A percentile compares a stretch with the other conserved stretches of the same genome.
phyloP scores from a whole-genome alignment of 805 yeast genomes.

The Clavispora asparagi region DNA sequence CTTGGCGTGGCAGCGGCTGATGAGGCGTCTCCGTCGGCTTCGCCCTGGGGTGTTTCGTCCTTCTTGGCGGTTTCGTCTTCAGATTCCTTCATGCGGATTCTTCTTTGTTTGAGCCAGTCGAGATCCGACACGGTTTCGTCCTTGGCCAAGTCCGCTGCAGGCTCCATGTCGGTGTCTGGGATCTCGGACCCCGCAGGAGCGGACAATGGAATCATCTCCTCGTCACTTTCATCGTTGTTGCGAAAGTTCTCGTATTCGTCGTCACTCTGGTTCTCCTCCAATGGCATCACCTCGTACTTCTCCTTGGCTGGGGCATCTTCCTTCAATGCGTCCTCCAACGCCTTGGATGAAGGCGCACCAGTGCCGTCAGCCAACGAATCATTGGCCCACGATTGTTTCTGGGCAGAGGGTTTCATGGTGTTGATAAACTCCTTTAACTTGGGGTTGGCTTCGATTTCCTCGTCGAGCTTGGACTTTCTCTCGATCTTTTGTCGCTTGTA shows the following conservation, averaged over 20 bases:
- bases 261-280: constrained; percentile 42
- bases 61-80: constrained; percentile 10
- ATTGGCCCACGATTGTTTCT: constrained; percentile 71
- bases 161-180: constrained; percentile 6
- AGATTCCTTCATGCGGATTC: constrained; percentile 56
- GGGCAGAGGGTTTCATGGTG: constrained; percentile 72
- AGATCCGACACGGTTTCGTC: constrained; percentile 62
- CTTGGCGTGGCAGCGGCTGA: not conserved
- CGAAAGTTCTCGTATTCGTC: constrained; percentile 49
- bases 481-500: constrained; percentile 35
- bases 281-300: constrained; percentile 31
- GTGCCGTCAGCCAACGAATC: constrained; percentile 46
- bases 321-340: constrained; percentile 39
- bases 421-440: constrained; percentile 76
- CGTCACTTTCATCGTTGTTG: constrained; percentile 36
- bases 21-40: too few relatives aligned
- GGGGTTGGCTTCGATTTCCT: constrained; percentile 59
- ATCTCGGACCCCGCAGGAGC: constrained; percentile 19
- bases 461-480: constrained; percentile 41
- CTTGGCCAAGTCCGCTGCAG: constrained; percentile 26
- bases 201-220: constrained; percentile 43
- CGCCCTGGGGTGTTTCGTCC: constrained; percentile 1
- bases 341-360: constrained; percentile 43
- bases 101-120: constrained; percentile 80
- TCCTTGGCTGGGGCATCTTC: constrained; percentile 14